Evolutionary conservation across 345 rosid genomes (phyloP).

Genomic region (Sonneratia alba): DNA sequence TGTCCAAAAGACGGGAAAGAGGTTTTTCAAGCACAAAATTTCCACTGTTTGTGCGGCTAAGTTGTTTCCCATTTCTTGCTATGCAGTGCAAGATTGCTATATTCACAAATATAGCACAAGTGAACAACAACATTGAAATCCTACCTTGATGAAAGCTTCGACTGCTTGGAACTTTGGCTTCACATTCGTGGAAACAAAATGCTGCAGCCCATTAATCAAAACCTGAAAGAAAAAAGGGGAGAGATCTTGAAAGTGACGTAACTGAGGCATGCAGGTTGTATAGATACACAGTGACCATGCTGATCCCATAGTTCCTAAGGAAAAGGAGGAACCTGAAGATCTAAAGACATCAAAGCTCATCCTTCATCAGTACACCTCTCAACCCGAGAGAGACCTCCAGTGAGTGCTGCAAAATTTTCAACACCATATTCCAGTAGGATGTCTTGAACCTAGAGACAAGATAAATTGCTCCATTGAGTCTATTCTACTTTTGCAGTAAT

Average conservation of each 20-base stretch:
- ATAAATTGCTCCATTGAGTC: background rate
- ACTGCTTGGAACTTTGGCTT: constrained; percentile 71
- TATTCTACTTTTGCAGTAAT: background rate
- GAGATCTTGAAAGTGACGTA: background rate
- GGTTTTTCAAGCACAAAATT: background rate
- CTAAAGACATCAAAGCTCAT: constrained; percentile 87
- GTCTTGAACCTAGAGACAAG: constrained; percentile 53
- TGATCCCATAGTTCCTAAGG: too few relatives aligned
- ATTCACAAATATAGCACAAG: background rate
- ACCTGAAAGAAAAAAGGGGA: constrained; percentile 37
- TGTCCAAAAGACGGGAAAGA: background rate
- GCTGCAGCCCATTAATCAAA: constrained; percentile 78
- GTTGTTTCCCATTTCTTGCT: background rate
- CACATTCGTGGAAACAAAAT: constrained; percentile 58
- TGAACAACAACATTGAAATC: background rate
- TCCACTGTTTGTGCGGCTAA: background rate
- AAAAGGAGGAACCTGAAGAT: constrained; percentile 60
- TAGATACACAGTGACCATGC: background rate
- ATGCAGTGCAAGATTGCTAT: background rate
- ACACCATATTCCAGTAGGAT: constrained; percentile 68
- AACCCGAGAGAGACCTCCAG: constrained; percentile 86
- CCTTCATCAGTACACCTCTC: constrained; percentile 93
- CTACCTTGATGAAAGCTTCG: constrained; percentile 82
- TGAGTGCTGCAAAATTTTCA: constrained; percentile 76
- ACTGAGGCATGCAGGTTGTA: background rate